These are phyloP conservation scores for Phyllosticta ampelicida DNA, from an alignment of 2,329 filamentous ascomycete genomes.

Conservation along the genomic window DNA sequence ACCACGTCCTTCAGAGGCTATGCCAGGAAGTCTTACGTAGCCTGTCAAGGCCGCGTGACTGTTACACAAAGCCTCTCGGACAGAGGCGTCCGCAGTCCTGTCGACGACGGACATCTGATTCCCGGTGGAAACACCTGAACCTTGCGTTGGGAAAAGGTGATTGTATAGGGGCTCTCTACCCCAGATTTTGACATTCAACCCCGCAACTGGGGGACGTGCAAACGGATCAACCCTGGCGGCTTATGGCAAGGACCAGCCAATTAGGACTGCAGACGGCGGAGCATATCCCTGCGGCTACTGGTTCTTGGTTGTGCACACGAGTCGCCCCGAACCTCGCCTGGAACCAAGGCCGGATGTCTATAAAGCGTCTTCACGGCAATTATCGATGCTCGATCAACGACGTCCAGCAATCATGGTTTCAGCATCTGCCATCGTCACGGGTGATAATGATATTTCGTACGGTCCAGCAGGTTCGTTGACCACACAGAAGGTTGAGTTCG, in stretches of 20 bases:
- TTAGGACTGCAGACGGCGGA: not conserved
- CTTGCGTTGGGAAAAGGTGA: not conserved
- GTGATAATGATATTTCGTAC: conserved; percentile 3
- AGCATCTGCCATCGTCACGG: not conserved
- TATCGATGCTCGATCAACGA: not conserved
- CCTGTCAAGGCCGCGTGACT: not conserved
- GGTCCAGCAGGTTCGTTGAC: conserved; percentile 2
- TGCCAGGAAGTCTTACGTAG: not conserved
- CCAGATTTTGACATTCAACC: not conserved
- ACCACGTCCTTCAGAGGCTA: not conserved
- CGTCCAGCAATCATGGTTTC: not conserved
- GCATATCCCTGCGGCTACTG: not conserved
- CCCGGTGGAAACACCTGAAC: not conserved
- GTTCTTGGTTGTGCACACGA: not conserved
- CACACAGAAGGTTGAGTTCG: no score
- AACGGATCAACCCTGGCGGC: not conserved
- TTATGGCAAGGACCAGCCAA: not conserved
- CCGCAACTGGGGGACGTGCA: not conserved
- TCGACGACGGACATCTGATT: not conserved
- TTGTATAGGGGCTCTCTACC: not conserved
- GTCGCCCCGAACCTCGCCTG: not conserved
- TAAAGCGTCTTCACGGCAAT: not conserved
- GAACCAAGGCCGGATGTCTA: not conserved
- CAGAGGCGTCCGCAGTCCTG: not conserved
- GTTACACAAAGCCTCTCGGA: not conserved